Evolutionary conservation across 768 basidiomycete genomes (phyloP), one percentile per base, ranked within the genome.

Genomic region (Crepidotus variabilis): DNA sequence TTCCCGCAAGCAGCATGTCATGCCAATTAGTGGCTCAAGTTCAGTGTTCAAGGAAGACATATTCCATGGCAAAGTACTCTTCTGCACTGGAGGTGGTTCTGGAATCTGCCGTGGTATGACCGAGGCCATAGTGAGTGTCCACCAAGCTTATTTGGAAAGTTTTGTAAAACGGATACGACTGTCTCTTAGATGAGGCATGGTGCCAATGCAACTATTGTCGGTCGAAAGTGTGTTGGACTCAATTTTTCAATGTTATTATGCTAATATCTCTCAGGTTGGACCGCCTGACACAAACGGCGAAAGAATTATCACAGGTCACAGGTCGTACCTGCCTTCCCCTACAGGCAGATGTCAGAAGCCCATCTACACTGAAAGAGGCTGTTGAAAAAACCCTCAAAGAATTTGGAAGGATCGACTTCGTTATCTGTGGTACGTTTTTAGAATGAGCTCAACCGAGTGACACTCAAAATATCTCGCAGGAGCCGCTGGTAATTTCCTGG

Each of bases 401-500:
- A 61, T 94, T 90, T 66, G 94, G 95, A 0, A 79, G 78, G 60
- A 92, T 99, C 57, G 95, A 99, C 73, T 96, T 92, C 67, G 95
- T 98, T 51, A 91, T 98, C 54, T 94, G 92, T 67, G 94, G 94
- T 90, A 69, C 56, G 78, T 72, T 46, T 22, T 50, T 34, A 24
- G 34, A 18, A 47, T n/a, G 21, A 16, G 36, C 2, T 2, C 22
- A 34, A 2, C 49, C 50, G 24, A 2, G 50, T 28, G n/a, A 3
- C 21, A 14, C 10, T 54, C 45, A 16, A 13, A 32, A 20, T 22
- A 35, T 34, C 28, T 22, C 7, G 28, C 65, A 94, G 92, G 92
- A 59, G 94, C 94, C 43, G 96, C 96, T 56, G 96, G 96, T 2
- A 99, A 98, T 75, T 99, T 98, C 74, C 78, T 99, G 24, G 88